These are phyloP conservation scores for Phytophthora aleatoria DNA, from an alignment of 352 stramenopile species.

Conservation along the genomic window DNA sequence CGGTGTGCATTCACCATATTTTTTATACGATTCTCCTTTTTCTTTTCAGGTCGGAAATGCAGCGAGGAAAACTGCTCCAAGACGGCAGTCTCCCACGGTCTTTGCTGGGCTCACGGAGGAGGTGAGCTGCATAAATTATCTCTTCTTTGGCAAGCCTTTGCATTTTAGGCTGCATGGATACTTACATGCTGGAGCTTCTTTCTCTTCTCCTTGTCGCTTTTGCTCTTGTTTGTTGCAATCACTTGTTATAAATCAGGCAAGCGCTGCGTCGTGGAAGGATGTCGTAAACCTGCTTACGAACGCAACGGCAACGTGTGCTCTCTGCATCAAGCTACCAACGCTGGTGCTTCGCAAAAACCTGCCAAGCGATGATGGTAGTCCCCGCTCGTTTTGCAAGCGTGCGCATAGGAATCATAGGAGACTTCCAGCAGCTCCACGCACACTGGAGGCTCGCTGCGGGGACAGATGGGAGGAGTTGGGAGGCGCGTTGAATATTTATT, in stretches of 20 bases:
- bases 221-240: conserved; percentile 11
- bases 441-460: conserved; percentile 15
- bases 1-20: background rate
- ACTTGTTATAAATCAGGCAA: conserved; percentile 46
- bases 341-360: conserved; percentile 15
- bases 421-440: conserved; percentile 15
- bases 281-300: conserved; percentile 77
- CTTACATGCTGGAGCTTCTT: conserved; percentile 16
- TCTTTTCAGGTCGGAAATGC: conserved; percentile 57
- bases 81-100: conserved; percentile 75
- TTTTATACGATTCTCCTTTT: background rate
- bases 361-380: conserved; percentile 32
- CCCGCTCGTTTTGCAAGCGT: conserved; percentile 20
- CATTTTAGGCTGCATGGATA: conserved; percentile 16
- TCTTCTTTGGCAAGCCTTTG: conserved; percentile 4
- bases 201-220: conserved; percentile 15
- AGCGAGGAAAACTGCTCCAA: conserved; percentile 65
- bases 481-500: conserved; percentile 51
- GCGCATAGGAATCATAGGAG: conserved; percentile 27
- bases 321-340: conserved; percentile 33
- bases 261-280: conserved; percentile 72
- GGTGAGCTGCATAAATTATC: conserved; percentile 41
- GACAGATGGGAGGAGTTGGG: conserved; percentile 22
- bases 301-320: conserved; percentile 78
- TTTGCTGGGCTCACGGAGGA: conserved; percentile 84